A percentile compares a stretch with the other conserved stretches of the same genome.
Evolutionary conservation across 108 stramenopile genomes (phyloP).

Genomic region (Cyclotella sp.): DNA sequence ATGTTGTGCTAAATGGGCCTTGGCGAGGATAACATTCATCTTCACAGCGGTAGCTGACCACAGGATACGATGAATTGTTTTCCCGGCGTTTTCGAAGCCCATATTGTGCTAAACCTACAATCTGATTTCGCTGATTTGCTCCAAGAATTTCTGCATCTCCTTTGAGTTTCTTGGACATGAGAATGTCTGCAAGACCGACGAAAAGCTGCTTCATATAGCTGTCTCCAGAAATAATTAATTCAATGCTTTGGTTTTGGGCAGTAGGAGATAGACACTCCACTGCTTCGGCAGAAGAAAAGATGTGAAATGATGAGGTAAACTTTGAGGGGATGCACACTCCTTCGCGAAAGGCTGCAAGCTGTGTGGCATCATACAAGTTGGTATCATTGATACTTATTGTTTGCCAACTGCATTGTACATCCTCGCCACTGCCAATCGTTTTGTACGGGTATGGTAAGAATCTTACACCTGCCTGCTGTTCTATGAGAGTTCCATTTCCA

Average conservation of each 20-base stretch:
- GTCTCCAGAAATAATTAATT: constrained; percentile 26
- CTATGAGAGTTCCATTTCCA: no score
- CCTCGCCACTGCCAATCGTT: neutral
- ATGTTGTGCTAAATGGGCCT: neutral
- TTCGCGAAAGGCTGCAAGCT: neutral
- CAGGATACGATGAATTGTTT: neutral
- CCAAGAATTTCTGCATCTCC: constrained; percentile 8
- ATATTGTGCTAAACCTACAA: neutral
- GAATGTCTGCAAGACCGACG: constrained; percentile 27
- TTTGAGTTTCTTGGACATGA: constrained; percentile 19
- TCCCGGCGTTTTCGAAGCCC: neutral
- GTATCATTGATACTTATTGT: neutral
- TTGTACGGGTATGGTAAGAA: neutral
- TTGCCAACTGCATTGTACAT: neutral
- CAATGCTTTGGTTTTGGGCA: neutral
- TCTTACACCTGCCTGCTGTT: neutral
- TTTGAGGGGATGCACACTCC: constrained; percentile 3
- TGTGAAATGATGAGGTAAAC: constrained; percentile 1
- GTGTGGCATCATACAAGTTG: neutral
- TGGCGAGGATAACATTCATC: neutral
- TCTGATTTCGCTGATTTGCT: neutral
- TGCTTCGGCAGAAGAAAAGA: constrained; percentile 33
- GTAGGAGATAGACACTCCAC: constrained; percentile 12
- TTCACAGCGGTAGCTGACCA: neutral
- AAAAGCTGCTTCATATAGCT: constrained; percentile 37